Conservation (phyloP, 345 rosid species). For the Euclidium syriacum region DNA sequence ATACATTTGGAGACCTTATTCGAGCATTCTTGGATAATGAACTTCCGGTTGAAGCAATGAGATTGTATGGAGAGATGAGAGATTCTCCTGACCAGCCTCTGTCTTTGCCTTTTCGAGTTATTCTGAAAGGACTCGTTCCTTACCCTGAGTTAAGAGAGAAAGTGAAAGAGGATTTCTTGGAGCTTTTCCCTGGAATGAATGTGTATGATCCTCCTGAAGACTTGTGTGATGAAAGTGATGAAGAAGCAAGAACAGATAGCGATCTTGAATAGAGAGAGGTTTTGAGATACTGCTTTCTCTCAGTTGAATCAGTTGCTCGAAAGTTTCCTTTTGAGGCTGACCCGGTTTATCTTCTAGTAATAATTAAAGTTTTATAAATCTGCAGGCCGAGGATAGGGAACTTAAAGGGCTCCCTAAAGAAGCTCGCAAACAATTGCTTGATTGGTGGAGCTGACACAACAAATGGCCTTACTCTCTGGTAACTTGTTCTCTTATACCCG, state of each 20-base stretch:
- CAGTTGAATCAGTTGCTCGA: not conserved
- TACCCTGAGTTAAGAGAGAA: slow-evolving; percentile 80
- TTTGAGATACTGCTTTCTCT: not conserved
- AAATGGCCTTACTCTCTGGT: slow-evolving; percentile 96
- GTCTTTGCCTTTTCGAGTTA: slow-evolving; percentile 86
- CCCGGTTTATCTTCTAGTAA: too few species aligned
- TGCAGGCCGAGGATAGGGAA: slow-evolving; percentile 70
- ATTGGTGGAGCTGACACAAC: slow-evolving; percentile 84
- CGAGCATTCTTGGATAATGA: slow-evolving; percentile 66
- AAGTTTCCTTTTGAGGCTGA: too few species aligned
- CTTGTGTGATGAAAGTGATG: slow-evolving; percentile 46
- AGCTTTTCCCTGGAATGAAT: slow-evolving; percentile 81
- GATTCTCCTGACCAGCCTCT: slow-evolving; percentile 79
- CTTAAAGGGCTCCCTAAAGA: slow-evolving; percentile 74
- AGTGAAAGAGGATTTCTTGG: slow-evolving; percentile 82
- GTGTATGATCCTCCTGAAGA: slow-evolving; percentile 89
- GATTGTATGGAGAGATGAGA: slow-evolving; percentile 80
- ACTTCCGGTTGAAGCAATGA: slow-evolving; percentile 68
- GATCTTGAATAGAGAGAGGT: slow-evolving; percentile 38
- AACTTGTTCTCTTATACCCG: not conserved
- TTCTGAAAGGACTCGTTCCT: slow-evolving; percentile 76
- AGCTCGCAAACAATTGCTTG: slow-evolving; percentile 67
- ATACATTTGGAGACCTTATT: slow-evolving; percentile 77
- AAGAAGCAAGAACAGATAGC: slow-evolving; percentile 35
- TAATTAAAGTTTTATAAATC: slow-evolving; percentile 63